Conservation (phyloP, 306 rosid species). For the Cicer pinnatifidum region DNA sequence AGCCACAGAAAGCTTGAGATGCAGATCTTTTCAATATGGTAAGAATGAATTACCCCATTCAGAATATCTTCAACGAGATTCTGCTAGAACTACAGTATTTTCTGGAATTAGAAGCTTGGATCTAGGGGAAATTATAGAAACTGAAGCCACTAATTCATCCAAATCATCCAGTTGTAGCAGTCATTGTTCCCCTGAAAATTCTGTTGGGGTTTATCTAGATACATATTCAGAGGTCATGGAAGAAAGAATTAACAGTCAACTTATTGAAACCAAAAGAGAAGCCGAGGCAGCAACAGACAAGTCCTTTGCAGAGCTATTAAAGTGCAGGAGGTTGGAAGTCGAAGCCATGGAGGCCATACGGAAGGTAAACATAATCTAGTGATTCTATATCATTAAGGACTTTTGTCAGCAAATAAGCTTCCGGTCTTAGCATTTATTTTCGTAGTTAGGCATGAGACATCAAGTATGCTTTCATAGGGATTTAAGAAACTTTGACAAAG, state of each 20-base stretch:
- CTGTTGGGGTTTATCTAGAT: conserved; percentile 46
- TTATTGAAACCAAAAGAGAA: conserved; percentile 57
- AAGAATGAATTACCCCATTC: conserved; percentile 42
- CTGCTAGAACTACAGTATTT: conserved; percentile 45
- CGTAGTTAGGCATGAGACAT: conserved; percentile 27
- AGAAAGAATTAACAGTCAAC: conserved; percentile 50
- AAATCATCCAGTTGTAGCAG: conserved; percentile 47
- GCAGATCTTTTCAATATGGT: conserved; percentile 53
- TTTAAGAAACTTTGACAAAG: conserved; percentile 28
- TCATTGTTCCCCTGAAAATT: conserved; percentile 56
- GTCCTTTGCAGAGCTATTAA: conserved; percentile 49
- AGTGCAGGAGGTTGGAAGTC: conserved; percentile 58
- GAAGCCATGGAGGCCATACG: conserved; percentile 63
- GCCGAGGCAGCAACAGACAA: conserved; percentile 55
- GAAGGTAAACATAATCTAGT: conserved; percentile 57
- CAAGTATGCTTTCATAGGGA: conserved; percentile 1
- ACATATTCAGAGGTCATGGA: conserved; percentile 56
- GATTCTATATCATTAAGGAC: background rate
- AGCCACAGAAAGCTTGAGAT: conserved; percentile 46
- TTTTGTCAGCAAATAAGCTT: conserved; percentile 24
- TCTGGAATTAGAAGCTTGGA: conserved; percentile 45
- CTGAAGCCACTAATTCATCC: conserved; percentile 48
- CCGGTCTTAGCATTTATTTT: conserved; percentile 23
- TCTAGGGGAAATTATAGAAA: conserved; percentile 49
- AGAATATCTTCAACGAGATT: conserved; percentile 48